phyloP scores from a whole-genome alignment of 129 eudicot species.

The carrot (Daucus carota) region DNA sequence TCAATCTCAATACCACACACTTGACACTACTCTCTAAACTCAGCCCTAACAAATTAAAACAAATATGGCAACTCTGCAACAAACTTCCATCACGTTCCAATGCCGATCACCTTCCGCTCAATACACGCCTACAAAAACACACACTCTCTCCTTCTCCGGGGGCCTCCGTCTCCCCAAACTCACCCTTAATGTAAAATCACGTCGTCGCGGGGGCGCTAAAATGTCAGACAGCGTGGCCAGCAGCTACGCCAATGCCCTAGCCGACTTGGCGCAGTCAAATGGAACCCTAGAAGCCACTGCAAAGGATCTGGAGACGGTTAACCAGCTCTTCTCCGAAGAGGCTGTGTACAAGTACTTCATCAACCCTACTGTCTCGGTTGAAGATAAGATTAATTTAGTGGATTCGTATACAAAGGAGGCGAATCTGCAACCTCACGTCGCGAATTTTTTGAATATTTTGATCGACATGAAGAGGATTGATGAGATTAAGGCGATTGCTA shows the following conservation, averaged over 20 bases:
- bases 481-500: constrained; percentile 47
- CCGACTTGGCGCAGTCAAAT: constrained; percentile 55
- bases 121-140: constrained; percentile 10
- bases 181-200: constrained; percentile 14
- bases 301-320: constrained; percentile 44
- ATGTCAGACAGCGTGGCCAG: constrained; percentile 54
- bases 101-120: constrained; percentile 33
- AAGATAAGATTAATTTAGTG: constrained; percentile 34
- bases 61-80: constrained; percentile 43
- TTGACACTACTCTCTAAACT: background rate
- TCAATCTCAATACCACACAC: background rate
- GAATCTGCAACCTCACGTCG: constrained; percentile 44
- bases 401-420: constrained; percentile 45
- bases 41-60: background rate
- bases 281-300: constrained; percentile 46
- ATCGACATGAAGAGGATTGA: constrained; percentile 59
- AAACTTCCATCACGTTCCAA: constrained; percentile 43
- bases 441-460: constrained; percentile 58
- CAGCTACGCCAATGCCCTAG: constrained; percentile 73
- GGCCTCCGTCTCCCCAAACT: constrained; percentile 38
- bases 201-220: constrained; percentile 17
- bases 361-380: constrained; percentile 42
- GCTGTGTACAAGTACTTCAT: constrained; percentile 30
- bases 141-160: constrained; percentile 32
- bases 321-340: constrained; percentile 39